A percentile compares a stretch with the other conserved stretches of the same genome.
Evolutionary conservation across 176 grass and related monocot genomes (phyloP).

Genomic region (Hordeum marinum): DNA sequence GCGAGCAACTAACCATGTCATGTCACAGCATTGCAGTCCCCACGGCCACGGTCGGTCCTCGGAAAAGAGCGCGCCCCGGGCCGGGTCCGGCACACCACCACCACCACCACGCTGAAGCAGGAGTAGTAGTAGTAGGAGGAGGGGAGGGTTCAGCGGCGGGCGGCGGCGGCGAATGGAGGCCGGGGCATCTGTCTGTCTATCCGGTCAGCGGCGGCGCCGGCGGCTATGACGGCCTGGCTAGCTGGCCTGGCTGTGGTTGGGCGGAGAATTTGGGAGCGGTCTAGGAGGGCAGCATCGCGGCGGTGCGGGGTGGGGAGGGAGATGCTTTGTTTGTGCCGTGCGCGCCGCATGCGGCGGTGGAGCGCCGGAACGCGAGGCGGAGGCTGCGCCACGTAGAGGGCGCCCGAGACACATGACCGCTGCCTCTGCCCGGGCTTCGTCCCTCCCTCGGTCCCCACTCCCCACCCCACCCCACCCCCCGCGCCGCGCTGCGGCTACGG

Average conservation of each 20-base stretch:
- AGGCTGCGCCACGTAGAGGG: slow-evolving; percentile 42
- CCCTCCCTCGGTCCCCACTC: not conserved
- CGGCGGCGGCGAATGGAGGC: not conserved
- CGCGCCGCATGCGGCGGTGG: slow-evolving; percentile 16
- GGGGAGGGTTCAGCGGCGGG: not conserved
- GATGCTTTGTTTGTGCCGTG: slow-evolving; percentile 12
- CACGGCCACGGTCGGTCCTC: not conserved
- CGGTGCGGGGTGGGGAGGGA: not conserved
- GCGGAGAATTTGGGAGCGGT: not conserved
- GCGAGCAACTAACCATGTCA: slow-evolving; percentile 31
- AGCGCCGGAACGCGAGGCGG: slow-evolving; percentile 24
- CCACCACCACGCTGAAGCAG: not conserved
- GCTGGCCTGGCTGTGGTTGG: not conserved
- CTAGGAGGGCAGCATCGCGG: slow-evolving; percentile 12
- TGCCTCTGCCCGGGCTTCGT: not conserved
- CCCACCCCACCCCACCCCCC: not conserved
- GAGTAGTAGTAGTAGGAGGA: not conserved
- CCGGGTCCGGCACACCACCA: not conserved
- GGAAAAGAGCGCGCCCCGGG: not conserved
- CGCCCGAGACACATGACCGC: slow-evolving; percentile 5
- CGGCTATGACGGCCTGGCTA: not conserved
- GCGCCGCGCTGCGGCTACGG: not conserved
- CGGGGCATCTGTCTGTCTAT: not conserved
- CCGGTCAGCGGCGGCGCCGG: not conserved
- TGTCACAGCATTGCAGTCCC: slow-evolving; percentile 25